Evolutionary conservation across 371 early-diverging fungal species (phyloP), one percentile per base, ranked within the genome.

Genomic region (Mucor sp.): DNA sequence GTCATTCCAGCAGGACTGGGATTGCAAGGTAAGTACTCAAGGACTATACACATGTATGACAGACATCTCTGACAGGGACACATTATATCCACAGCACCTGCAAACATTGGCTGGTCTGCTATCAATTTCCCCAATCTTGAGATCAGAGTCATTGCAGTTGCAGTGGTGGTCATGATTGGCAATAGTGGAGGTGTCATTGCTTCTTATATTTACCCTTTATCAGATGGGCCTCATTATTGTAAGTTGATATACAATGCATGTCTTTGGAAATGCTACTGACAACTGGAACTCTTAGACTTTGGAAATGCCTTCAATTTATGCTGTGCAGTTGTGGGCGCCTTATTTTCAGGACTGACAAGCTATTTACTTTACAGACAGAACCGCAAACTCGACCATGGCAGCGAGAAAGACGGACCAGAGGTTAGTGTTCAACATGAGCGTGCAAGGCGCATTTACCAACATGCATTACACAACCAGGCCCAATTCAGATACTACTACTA

Each of bases 51-150:
- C 1, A 9, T 25, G 23, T n/a, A 25, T 23, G 12, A 8, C 25
- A 50, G 12, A 12, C 25, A 50, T 41, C n/a, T 58, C 37, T 35
- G 12, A 35, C 37, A 35, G 12, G 12, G 12, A 35, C 1, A 12
- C 37, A 33, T 7, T 21, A 19, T 30, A 17, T n/a, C n/a, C 9
- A 44, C 62, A 74, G 74, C 69, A 1, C 60, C 78, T 15, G 63
- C 72, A n/a, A 72, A 74, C 23, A 67, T 82, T n/a, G 74, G 78
- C 1, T 78, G 77, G 75, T 71, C 82, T 4, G 57, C 77, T 9
- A 66, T 79, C 28, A 75, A 82, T 44, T 74, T 65, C 59, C 74
- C 71, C 30, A 68, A 76, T 32, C 44, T 73, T 0, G 69, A 71
- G n/a, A 67, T 73, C 12, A 68, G 79, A 28, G 79, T 73, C 0